Evolutionary conservation across 2,329 filamentous ascomycete species (phyloP), one percentile per base, ranked within the genome.

Genomic region (Pseudofabraea citricarpa): DNA sequence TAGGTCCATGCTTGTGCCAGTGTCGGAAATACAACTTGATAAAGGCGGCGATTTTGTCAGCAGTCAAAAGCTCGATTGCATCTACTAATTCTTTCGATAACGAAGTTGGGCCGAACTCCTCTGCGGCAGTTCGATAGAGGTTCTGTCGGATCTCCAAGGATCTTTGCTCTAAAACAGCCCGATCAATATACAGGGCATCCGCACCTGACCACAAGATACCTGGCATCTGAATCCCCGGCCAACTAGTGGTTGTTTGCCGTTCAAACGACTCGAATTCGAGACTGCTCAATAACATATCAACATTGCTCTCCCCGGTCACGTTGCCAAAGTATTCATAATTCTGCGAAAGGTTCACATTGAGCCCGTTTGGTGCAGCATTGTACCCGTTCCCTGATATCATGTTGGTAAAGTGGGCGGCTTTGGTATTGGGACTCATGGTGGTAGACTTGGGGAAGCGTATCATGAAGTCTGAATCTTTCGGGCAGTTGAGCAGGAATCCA

Each of bases 1-100:
- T 55, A 6, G 58, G 57, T 10, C 46, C 57, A 53, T 62, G 57
- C 27, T 57, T 56, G 43, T 62, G 57, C 57, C 57, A 62, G 45
- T 61, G 55, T 20, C 46, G 47, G 35, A 62, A 62, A 43, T 62
- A 62, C 19, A 60, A 49, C 20, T 56, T 56, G 27, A 54, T 55
- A 38, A 47, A 55, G 13, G 43, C 33, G 24, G 51, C 54, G 44
- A 62, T 50, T 21, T 43, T 55, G 19, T 51, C 45, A 5, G 50
- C 53, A 2, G 50, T 57, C 7, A 62, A 54, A 13, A 49, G 15
- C 19, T 58, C 52, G 33, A 61, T 53, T 13, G 53, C 52, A n/a
- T 58, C 52, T 2, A 57, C 36, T 2, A 59, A 5, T 24, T 56
- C 56, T 22, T 53, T 51, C 3, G 55, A 35, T 8, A 53, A 48